Evolutionary conservation across 441 rosid species (phyloP), one percentile per base, ranked within the genome.

Genomic region (Mallotus repandus): DNA sequence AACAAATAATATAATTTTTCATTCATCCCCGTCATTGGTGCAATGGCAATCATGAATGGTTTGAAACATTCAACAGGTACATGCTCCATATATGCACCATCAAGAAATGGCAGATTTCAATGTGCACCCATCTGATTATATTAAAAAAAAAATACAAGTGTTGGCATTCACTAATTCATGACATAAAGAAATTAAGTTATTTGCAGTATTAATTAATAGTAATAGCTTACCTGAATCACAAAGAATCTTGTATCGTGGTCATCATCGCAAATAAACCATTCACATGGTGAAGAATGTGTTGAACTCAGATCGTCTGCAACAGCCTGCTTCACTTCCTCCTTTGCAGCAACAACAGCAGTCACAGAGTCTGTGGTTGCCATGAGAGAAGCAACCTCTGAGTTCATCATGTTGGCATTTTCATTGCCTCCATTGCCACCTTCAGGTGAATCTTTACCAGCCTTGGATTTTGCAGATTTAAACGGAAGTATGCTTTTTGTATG

Each of bases 301-400:
- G 99, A 93, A 56, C 85, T 93, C 65, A 96, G 77, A 83, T 88
- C 96, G 81, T 91, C 97, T 0, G 98, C 99, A 29, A 96, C 97
- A n/a, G 99, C 99, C 74, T 96, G 99, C 81, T 93, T 96, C 71
- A 86, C 93, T 71, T 96, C 97, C 73, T 96, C 98, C 82, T 93
- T 77, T 0, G 97, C 98, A 58, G 98, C 97, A 55, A 96, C 98
- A 54, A 96, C 98, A 0, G 99, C 96, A 2, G 99, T 93, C 74
- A 96, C 91, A 2, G 99, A 93, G 81, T 96, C 98, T 32, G 97
- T 90, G 56, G 98, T 90, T 35, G 97, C 94, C 84, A 90, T 81
- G 22, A 96, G 71, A 79, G 95, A 90, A 19, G 88, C 89, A 80
- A 89, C 75, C 52, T 91, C 87, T 0, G 86, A 66, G 68, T 84